Conservation (phyloP, 805 yeast genomes). For the Trichomonascus vanleenenianus region DNA sequence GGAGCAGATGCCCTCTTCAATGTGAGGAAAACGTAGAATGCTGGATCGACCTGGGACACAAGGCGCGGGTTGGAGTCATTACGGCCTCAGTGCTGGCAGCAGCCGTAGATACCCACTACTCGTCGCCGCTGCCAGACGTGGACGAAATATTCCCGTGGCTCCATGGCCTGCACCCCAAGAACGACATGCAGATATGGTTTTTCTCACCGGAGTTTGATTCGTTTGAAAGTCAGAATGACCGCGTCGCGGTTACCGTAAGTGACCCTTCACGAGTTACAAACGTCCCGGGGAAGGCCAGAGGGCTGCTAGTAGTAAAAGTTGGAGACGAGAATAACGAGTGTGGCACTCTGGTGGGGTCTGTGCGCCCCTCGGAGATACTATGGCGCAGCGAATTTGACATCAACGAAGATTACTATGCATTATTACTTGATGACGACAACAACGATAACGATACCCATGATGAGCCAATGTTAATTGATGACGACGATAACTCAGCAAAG, state of each 20-base stretch:
- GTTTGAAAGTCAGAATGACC: conserved; percentile 17
- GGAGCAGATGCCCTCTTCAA: no score
- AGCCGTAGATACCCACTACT: conserved; percentile 23
- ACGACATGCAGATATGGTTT: conserved; percentile 46
- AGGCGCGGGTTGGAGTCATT: conserved; percentile 7
- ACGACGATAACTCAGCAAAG: neutral
- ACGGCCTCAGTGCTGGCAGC: conserved; percentile 11
- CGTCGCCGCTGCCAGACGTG: conserved; percentile 50
- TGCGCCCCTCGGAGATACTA: conserved; percentile 18
- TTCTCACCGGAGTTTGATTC: conserved; percentile 23
- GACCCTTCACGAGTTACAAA: neutral
- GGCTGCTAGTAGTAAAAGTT: conserved; percentile 23
- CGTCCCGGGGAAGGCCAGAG: conserved; percentile 18
- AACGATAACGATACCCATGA: neutral
- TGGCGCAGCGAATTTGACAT: neutral
- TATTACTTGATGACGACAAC: no score
- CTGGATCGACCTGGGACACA: no score
- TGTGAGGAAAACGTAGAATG: no score
- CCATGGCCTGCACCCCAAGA: conserved; percentile 61
- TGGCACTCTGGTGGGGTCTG: conserved; percentile 22
- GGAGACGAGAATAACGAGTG: conserved; percentile 14
- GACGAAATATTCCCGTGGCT: conserved; percentile 80
- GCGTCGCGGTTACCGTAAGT: conserved; percentile 13
- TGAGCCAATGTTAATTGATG: neutral
- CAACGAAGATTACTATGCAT: neutral